These are phyloP conservation scores for Rhododendron molle DNA, from an alignment of 148 eudicot species.

Conservation along the genomic window DNA sequence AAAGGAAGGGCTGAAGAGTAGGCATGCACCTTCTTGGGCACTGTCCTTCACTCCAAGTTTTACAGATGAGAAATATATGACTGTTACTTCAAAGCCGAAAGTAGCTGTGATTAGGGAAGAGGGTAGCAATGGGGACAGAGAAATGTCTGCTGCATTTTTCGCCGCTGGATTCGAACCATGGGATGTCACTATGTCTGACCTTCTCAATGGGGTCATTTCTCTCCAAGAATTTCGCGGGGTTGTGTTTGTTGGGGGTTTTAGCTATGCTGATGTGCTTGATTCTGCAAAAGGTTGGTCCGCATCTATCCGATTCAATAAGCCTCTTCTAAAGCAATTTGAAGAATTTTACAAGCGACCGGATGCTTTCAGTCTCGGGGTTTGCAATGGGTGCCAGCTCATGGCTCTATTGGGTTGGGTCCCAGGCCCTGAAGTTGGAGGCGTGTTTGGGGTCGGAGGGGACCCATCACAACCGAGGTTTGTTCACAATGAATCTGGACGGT, in stretches of 20 bases:
- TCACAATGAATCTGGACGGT: conserved; percentile 88
- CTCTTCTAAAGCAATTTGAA: conserved; percentile 72
- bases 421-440: conserved; percentile 75
- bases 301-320: conserved; percentile 70
- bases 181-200: conserved; percentile 93
- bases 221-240: conserved; percentile 68
- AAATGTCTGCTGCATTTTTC: conserved; percentile 91
- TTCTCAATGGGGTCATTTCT: conserved; percentile 54
- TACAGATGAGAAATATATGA: conserved; percentile 62
- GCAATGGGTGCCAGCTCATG: conserved; percentile 97
- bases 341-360: conserved; percentile 71
- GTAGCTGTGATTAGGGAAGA: conserved; percentile 91
- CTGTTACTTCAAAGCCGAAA: conserved; percentile 53
- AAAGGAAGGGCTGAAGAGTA: conserved; percentile 66
- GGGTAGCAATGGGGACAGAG: conserved; percentile 95
- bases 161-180: conserved; percentile 95
- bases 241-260: conserved; percentile 92
- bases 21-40: conserved; percentile 75
- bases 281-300: conserved; percentile 94
- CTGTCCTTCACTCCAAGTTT: conserved; percentile 59
- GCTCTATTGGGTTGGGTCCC: conserved; percentile 95
- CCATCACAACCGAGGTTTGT: conserved; percentile 79
- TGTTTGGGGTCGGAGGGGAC: conserved; percentile 59
- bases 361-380: conserved; percentile 88
- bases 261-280: conserved; percentile 90